These are phyloP conservation scores for Claviceps humidiphila DNA, from an alignment of 2,329 filamentous ascomycete species.

Conservation along the genomic window DNA sequence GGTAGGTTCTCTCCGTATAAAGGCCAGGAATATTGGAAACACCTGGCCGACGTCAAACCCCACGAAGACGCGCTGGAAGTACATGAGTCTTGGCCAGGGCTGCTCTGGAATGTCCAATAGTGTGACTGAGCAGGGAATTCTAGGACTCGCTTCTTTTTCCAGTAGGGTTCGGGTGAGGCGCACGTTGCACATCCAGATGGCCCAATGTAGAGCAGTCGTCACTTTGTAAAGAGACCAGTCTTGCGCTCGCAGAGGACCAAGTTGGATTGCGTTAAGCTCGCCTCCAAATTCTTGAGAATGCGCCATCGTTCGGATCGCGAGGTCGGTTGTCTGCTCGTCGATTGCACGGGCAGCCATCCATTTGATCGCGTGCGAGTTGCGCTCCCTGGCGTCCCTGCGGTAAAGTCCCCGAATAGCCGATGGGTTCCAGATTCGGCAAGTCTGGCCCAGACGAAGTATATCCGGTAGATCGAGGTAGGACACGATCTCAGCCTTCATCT, in stretches of 20 bases:
- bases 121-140: not conserved
- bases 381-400: not conserved
- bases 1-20: not conserved
- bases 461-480: not conserved
- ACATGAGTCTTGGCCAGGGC: not conserved
- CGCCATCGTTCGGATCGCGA: not conserved
- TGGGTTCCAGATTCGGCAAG: not conserved
- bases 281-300: not conserved
- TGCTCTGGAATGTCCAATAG: not conserved
- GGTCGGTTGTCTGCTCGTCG: not conserved
- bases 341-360: slow-evolving; percentile 1
- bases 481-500: not conserved
- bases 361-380: not conserved
- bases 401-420: not conserved
- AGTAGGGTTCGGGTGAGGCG: not conserved
- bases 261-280: not conserved
- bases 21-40: slow-evolving; percentile 1
- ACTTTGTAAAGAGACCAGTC: not conserved
- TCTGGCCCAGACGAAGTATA: not conserved
- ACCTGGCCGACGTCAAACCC: not conserved
- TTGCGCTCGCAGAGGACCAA: no score
- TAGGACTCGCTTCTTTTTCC: not conserved
- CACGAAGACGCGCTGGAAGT: not conserved
- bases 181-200: not conserved
- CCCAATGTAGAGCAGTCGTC: slow-evolving; percentile 2